Conservation (phyloP, 768 basidiomycete genomes). For the Suillus placidus region DNA sequence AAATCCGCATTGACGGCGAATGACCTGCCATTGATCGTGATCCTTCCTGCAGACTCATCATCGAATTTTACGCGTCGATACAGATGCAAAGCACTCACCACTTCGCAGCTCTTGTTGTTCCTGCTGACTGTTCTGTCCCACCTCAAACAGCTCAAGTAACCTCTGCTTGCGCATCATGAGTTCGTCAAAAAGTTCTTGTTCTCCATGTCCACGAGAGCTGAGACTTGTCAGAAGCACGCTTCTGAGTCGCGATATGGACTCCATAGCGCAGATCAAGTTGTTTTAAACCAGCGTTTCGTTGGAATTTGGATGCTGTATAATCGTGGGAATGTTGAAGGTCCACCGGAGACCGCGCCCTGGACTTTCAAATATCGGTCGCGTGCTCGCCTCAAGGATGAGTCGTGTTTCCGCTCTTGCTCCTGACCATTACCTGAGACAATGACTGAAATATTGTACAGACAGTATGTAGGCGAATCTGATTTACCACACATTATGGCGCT, state of each 20-base stretch:
- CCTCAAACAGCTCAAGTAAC: conserved; percentile 65
- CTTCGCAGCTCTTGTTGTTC: conserved; percentile 76
- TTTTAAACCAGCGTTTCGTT: not conserved
- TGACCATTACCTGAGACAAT: conserved; percentile 17
- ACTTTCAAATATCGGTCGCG: conserved; percentile 6
- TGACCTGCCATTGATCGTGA: conserved; percentile 61
- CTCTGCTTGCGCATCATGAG: conserved; percentile 66
- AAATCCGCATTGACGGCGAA: conserved; percentile 80
- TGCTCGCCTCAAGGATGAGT: conserved; percentile 6
- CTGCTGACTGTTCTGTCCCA: conserved; percentile 59
- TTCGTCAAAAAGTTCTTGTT: conserved; percentile 77
- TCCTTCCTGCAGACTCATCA: conserved; percentile 55
- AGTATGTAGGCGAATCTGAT: conserved; percentile 76
- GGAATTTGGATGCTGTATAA: not conserved
- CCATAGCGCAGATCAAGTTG: conserved; percentile 44
- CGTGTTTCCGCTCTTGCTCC: conserved; percentile 12
- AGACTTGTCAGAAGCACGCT: conserved; percentile 53
- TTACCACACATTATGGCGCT: conserved; percentile 83
- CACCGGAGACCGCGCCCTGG: conserved; percentile 11
- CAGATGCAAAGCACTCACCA: conserved; percentile 40
- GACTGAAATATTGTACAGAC: conserved; percentile 60
- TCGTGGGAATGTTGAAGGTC: conserved; percentile 13
- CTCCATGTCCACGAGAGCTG: conserved; percentile 51
- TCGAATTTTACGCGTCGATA: conserved; percentile 5
- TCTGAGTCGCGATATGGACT: conserved; percentile 59